phyloP scores from a whole-genome alignment of 345 rosid genomes.

The Boechera divaricarpa region DNA sequence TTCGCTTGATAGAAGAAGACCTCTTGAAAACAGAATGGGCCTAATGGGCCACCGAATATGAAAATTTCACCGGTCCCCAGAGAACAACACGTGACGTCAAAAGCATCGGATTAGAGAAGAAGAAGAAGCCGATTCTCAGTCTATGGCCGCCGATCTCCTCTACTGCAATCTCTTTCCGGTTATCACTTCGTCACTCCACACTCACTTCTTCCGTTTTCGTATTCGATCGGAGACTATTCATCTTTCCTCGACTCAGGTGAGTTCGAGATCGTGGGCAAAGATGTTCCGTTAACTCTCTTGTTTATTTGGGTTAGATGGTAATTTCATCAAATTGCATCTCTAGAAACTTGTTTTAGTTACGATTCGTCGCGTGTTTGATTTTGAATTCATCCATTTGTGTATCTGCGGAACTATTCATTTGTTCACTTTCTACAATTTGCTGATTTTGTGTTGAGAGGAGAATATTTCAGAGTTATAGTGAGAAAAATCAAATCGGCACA shows the following conservation, averaged over 20 bases:
- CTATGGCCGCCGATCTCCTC: constrained; percentile 43
- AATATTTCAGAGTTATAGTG: not conserved
- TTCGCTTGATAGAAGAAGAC: not conserved
- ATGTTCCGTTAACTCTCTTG: not conserved
- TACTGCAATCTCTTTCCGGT: constrained; percentile 30
- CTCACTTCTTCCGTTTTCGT: constrained; percentile 13
- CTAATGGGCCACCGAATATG: constrained; percentile 29
- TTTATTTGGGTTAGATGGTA: constrained; percentile 15
- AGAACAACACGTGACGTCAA: constrained; percentile 32
- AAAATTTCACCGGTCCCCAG: not conserved
- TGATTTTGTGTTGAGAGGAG: not conserved
- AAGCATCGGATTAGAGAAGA: not conserved
- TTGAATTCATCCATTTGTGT: not conserved
- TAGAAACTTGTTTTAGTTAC: not conserved
- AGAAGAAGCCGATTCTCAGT: constrained; percentile 15
- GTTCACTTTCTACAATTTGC: not conserved
- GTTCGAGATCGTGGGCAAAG: constrained; percentile 5
- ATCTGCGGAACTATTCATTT: too few species aligned
- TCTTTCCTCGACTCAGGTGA: constrained; percentile 20
- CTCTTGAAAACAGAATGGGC: not conserved
- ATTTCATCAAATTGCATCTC: constrained; percentile 7
- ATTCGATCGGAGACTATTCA: constrained; percentile 4
- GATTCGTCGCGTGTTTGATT: not conserved
- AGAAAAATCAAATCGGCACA: not conserved
- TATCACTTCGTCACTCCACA: constrained; percentile 22